Percentiles rank a stretch among this genome's conserved stretches.
Conservation (phyloP, 2,329 filamentous ascomycete genomes). For the Cordyceps cicadae region DNA sequence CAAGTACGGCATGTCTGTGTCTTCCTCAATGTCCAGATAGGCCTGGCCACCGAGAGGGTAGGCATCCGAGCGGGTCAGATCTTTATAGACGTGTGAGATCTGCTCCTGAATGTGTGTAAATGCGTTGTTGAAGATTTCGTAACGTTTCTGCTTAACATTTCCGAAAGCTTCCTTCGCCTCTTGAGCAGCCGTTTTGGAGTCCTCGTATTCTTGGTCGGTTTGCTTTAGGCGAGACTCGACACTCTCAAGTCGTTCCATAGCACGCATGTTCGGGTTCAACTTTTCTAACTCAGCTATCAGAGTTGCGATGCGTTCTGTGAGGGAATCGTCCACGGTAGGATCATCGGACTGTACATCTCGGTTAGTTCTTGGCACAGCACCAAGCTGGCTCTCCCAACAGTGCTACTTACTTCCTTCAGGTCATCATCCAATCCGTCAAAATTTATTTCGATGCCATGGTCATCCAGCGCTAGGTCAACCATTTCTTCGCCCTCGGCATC, state of each 20-base stretch:
- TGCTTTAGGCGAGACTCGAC: conserved; percentile 75
- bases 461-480: conserved; percentile 61
- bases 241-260: conserved; percentile 80
- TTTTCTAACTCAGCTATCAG: conserved; percentile 80
- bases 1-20: conserved; percentile 92
- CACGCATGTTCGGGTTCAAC: conserved; percentile 93
- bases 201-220: conserved; percentile 83
- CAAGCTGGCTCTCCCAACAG: background rate
- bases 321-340: conserved; percentile 60
- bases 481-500: conserved; percentile 59
- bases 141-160: conserved; percentile 70
- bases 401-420: conserved; percentile 58
- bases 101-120: conserved; percentile 93
- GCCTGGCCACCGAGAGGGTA: conserved; percentile 85
- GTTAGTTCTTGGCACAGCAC: conserved; percentile 20
- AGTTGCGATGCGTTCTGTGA: conserved; percentile 68
- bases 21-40: conserved; percentile 86
- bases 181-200: conserved; percentile 66
- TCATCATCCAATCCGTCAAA: conserved; percentile 78
- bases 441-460: conserved; percentile 86
- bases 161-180: conserved; percentile 77
- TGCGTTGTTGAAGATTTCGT: conserved; percentile 89
- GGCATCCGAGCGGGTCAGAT: conserved; percentile 81
- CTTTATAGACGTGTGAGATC: conserved; percentile 88
- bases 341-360: conserved; percentile 51